Conservation (phyloP, 768 basidiomycete genomes). For the Rhodosporidiobolus sp. region DNA sequence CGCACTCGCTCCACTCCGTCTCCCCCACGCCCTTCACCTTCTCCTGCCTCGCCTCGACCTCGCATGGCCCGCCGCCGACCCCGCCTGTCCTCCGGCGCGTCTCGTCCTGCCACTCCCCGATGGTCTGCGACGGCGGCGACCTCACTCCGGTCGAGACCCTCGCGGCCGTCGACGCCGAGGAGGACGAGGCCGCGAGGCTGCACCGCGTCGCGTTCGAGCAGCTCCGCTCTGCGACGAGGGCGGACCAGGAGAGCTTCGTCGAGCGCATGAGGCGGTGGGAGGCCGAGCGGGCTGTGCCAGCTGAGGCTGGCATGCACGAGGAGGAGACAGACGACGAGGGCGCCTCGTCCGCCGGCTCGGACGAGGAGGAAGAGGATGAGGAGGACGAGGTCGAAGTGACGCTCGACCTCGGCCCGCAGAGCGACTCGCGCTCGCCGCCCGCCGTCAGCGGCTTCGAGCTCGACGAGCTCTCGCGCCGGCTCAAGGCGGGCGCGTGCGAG, state of each 20-base stretch:
- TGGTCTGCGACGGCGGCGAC: constrained; percentile 3
- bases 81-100: constrained; percentile 11
- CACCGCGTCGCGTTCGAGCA: constrained; percentile 32
- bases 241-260: constrained; percentile 26
- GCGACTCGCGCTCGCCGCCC: neutral
- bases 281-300: neutral
- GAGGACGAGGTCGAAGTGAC: constrained; percentile 22
- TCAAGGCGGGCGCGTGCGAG: constrained; percentile 27
- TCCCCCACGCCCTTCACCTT: constrained; percentile 13
- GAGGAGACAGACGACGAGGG: neutral
- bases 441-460: constrained; percentile 11
- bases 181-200: constrained; percentile 19
- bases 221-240: constrained; percentile 19
- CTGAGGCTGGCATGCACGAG: too few species aligned
- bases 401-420: constrained; percentile 5
- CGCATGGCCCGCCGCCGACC: neutral
- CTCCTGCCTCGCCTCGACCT: constrained; percentile 7
- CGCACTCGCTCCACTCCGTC: neutral
- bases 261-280: constrained; percentile 36
- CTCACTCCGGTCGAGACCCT: too few species aligned
- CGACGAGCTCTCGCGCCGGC: constrained; percentile 12
- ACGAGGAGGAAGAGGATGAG: constrained; percentile 4
- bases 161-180: neutral
- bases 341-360: neutral
- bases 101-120: constrained; percentile 6